These are phyloP conservation scores for Penicillium pancosmium DNA, from an alignment of 495 filamentous ascomycete genomes.

Conservation along the genomic window DNA sequence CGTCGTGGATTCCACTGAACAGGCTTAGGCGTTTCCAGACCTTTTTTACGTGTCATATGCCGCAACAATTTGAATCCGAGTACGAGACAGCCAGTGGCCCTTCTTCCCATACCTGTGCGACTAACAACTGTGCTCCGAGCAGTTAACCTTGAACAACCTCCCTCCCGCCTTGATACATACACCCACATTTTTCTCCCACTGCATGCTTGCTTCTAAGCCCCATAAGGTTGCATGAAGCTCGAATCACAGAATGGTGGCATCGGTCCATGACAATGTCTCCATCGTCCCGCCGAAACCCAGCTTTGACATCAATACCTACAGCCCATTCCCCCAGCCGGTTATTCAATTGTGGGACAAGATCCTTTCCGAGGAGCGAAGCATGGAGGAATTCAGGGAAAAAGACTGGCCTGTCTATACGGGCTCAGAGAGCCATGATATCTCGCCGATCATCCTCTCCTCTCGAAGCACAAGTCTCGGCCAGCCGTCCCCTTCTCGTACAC, in stretches of 20 bases:
- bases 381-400: conserved; percentile 22
- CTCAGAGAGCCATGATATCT: background rate
- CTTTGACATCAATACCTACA: conserved; percentile 22
- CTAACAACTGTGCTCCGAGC: no score
- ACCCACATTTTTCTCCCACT: background rate
- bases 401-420: conserved; percentile 5
- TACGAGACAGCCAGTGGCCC: no score
- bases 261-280: conserved; percentile 12
- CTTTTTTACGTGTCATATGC: no score
- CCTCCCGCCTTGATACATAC: background rate
- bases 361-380: conserved; percentile 27
- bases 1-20: background rate
- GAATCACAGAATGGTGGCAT: conserved; percentile 8
- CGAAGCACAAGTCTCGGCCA: background rate
- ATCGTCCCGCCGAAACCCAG: conserved; percentile 27
- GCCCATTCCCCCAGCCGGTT: conserved; percentile 10
- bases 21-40: background rate
- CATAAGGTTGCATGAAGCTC: background rate
- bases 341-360: conserved; percentile 21
- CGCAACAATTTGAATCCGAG: no score
- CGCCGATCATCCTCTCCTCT: background rate
- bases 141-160: background rate
- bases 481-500: background rate
- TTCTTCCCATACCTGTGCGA: no score
- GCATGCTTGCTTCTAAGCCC: background rate